phyloP scores from a whole-genome alignment of 2,329 filamentous ascomycete species.

The Cladosporium austrohemisphaericum region DNA sequence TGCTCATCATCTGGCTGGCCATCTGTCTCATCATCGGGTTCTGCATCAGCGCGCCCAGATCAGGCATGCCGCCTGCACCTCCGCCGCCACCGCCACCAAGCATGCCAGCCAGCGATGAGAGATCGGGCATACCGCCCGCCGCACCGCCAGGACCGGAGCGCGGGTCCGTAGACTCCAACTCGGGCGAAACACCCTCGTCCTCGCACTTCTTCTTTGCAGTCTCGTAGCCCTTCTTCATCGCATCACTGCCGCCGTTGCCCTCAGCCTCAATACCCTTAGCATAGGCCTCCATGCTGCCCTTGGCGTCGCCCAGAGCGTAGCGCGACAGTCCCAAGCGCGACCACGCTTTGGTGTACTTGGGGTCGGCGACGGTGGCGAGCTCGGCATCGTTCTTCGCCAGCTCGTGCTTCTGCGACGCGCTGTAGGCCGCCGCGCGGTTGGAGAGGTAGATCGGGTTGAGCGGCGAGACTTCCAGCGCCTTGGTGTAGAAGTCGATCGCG shows the following conservation, averaged over 20 bases:
- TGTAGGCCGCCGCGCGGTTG: slow-evolving; percentile 93
- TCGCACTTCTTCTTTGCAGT: slow-evolving; percentile 85
- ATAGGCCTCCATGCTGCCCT: slow-evolving; percentile 93
- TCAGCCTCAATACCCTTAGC: slow-evolving; percentile 88
- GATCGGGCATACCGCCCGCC: slow-evolving; percentile 43
- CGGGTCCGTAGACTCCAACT: background rate
- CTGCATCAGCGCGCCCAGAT: slow-evolving; percentile 82
- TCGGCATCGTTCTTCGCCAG: slow-evolving; percentile 85
- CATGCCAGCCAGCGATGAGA: slow-evolving; percentile 42
- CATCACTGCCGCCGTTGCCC: slow-evolving; percentile 88
- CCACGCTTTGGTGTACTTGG: slow-evolving; percentile 96
- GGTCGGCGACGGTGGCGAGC: slow-evolving; percentile 80
- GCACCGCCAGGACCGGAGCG: slow-evolving; percentile 5
- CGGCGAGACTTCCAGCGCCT: slow-evolving; percentile 76
- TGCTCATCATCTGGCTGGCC: slow-evolving; percentile 96
- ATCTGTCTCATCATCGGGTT: slow-evolving; percentile 98
- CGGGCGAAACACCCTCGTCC: slow-evolving; percentile 57
- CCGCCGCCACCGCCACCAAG: slow-evolving; percentile 56
- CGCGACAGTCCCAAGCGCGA: slow-evolving; percentile 84
- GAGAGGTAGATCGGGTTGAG: slow-evolving; percentile 94
- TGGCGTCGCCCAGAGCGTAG: slow-evolving; percentile 86
- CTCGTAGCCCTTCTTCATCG: slow-evolving; percentile 96
- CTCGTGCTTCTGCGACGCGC: slow-evolving; percentile 76
- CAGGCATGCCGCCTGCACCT: slow-evolving; percentile 78
- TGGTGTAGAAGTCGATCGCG: slow-evolving; percentile 83